phyloP scores from a whole-genome alignment of 305 asterid genomes.

The Fraxinus ornus region DNA sequence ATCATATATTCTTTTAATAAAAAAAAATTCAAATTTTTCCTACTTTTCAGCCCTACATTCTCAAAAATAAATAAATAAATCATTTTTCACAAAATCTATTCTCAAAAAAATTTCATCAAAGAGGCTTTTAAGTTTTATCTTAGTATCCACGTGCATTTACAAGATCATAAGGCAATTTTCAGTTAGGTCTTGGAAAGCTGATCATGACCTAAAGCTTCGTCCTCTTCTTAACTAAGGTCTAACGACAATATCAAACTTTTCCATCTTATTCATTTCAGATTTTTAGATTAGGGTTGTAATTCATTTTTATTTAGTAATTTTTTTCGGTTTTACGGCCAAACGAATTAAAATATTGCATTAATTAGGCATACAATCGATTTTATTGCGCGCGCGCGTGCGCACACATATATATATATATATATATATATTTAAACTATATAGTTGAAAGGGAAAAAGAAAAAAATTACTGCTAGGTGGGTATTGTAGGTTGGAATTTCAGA shows the following conservation, averaged over 20 bases:
- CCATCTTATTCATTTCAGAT: neutral
- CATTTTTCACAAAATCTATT: too few species aligned
- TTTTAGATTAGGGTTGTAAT: neutral
- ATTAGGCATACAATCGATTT: neutral
- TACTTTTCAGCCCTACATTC: too few species aligned
- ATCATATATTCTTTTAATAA: too few species aligned
- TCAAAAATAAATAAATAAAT: too few species aligned
- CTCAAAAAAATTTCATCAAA: too few species aligned
- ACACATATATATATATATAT: too few species aligned
- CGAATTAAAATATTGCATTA: neutral
- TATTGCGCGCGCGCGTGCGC: too few species aligned
- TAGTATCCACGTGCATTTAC: neutral
- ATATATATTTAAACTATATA: neutral
- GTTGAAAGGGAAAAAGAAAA: neutral
- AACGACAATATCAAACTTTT: constrained; percentile 48
- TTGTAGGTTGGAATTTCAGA: constrained; percentile 70
- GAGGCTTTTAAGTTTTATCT: neutral
- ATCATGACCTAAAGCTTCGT: constrained; percentile 38
- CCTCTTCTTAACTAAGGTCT: constrained; percentile 29
- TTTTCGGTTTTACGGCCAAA: neutral
- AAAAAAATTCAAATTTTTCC: too few species aligned
- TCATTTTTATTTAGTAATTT: neutral
- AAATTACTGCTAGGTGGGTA: constrained; percentile 43
- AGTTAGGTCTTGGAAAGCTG: constrained; percentile 55
- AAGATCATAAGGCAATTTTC: constrained; percentile 25